Evolutionary conservation across 306 rosid species (phyloP).

Genomic region (Quercus cerris): DNA sequence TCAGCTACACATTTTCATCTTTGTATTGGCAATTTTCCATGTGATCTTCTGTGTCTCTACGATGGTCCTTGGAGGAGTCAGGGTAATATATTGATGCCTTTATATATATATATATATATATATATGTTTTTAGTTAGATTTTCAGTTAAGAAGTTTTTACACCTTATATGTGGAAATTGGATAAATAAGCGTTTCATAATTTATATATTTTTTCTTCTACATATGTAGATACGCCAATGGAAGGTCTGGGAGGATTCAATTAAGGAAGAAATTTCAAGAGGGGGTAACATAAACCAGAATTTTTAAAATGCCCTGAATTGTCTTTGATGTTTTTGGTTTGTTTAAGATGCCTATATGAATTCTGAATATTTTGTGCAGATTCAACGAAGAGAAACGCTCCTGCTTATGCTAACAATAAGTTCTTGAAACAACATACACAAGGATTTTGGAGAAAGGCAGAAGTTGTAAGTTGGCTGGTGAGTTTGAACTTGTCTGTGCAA

Average conservation of each 20-base stretch:
- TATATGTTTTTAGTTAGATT: not conserved
- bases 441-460: slow-evolving; percentile 79
- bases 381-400: not conserved
- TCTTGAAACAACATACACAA: slow-evolving; percentile 31
- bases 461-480: slow-evolving; percentile 68
- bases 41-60: slow-evolving; percentile 73
- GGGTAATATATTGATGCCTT: slow-evolving; percentile 39
- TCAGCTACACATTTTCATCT: slow-evolving; percentile 88
- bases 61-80: slow-evolving; percentile 68
- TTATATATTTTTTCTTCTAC: slow-evolving; percentile 15
- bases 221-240: slow-evolving; percentile 67
- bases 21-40: slow-evolving; percentile 84
- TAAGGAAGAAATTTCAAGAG: not conserved
- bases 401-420: slow-evolving; percentile 14
- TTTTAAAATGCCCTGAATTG: slow-evolving; percentile 10
- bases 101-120: not conserved
- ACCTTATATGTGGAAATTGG: not conserved
- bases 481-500: not conserved
- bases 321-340: slow-evolving; percentile 3
- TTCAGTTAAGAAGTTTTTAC: not conserved
- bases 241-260: slow-evolving; percentile 60
- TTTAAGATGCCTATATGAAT: not conserved
- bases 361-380: slow-evolving; percentile 3
- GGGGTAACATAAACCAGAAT: slow-evolving; percentile 31
- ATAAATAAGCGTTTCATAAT: slow-evolving; percentile 2